A percentile compares a stretch with the other conserved stretches of the same genome.
Conservation (phyloP, 2,329 filamentous ascomycete genomes). For the Alternaria rosae region DNA sequence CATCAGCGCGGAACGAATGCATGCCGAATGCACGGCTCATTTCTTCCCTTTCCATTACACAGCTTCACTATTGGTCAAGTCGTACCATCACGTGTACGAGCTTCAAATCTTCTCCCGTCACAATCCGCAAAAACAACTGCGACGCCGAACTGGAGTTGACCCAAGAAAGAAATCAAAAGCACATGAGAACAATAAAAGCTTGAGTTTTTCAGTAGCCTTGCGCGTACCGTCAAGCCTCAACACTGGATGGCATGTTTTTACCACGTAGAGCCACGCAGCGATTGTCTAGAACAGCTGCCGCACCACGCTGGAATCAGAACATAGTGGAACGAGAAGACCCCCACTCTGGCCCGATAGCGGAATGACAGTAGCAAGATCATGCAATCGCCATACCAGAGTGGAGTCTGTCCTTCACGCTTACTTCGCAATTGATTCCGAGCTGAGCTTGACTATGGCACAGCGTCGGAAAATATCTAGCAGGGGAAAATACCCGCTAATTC, state of each 20-base stretch:
- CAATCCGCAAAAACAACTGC: background rate
- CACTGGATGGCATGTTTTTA: background rate
- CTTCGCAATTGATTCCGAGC: background rate
- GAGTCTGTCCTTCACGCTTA: background rate
- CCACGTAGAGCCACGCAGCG: background rate
- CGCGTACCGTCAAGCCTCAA: background rate
- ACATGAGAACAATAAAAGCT: background rate
- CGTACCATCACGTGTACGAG: background rate
- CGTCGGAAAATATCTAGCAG: constrained; percentile 1
- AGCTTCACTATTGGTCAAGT: background rate
- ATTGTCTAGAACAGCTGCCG: background rate
- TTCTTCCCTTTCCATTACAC: background rate
- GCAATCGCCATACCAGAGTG: background rate
- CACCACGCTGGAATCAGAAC: background rate
- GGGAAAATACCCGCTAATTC: background rate
- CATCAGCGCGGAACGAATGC: background rate
- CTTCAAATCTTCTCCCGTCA: background rate
- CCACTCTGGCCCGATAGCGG: background rate
- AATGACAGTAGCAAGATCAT: background rate
- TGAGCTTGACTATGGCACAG: background rate
- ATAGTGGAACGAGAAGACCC: background rate
- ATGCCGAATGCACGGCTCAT: background rate
- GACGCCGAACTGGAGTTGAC: background rate
- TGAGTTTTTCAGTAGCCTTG: background rate
- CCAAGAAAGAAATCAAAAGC: background rate